Evolutionary conservation across 352 stramenopile genomes (phyloP), one percentile per base, ranked within the genome.

Genomic region (Halophytophthora batemanensis): DNA sequence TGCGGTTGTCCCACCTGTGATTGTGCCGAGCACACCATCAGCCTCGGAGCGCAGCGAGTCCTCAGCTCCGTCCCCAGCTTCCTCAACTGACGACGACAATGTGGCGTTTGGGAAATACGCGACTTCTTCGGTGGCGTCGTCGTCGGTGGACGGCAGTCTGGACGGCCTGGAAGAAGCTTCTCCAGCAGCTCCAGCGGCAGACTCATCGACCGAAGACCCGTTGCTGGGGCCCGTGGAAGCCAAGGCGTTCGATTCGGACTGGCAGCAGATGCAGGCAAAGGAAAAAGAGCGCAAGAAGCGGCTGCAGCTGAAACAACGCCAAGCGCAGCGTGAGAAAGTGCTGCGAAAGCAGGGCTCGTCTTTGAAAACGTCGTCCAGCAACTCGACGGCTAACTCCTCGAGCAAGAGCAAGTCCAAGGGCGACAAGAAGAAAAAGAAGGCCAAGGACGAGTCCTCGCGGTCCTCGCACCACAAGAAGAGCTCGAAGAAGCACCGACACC

Each of bases 301-400:
- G 34, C 44, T 90, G 22, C 76, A 86, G 60, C 45, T 76, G 15
- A 92, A 90, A 36, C 81, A 92, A 41, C 69, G 81, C 0, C 81
- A 92, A 61, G 78, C 77, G 14, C 81, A 88, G 40, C 74, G 78
- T n/a, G 78, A 92, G 13, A 90, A 90, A 44, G 42, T 87, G 13
- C 50, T 87, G 11, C 86, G 86, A 50, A 89, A 89, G 40, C 72
- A 85, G 57, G 49, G 57, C 6, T 42, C 41, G 10, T 66, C 52
- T 2, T 64, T 59, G 1, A 76, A 64, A 33, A 45, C 59, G 17
- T 25, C 72, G 7, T 49, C 56, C 12, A 43, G 34, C 15, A 57
- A 10, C n/a, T 35, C 35, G 17, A 22, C 50, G 3, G 51, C 49
- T n/a, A 41, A 55, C 35, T 39, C 47, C 31, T 58, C 36, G 22